phyloP scores from a whole-genome alignment of 1,284 basidiomycete species.

The Uromyces viciae-fabae region DNA sequence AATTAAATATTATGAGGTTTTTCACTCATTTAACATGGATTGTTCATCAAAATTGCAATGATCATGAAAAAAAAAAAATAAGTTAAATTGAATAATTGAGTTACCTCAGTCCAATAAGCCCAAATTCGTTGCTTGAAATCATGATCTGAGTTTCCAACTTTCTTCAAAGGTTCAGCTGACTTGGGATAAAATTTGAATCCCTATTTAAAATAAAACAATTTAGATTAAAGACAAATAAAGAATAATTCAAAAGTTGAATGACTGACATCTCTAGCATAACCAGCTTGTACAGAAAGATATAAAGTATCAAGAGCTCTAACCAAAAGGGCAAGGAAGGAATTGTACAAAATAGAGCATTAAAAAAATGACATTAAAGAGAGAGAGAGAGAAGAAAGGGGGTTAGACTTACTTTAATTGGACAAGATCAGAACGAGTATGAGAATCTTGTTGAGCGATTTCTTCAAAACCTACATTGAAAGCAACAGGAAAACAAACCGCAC shows the following conservation, averaged over 20 bases:
- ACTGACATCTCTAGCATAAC: slow-evolving; percentile 42
- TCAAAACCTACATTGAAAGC: slow-evolving; percentile 41
- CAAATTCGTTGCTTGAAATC: slow-evolving; percentile 38
- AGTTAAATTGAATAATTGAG: not conserved
- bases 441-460: slow-evolving; percentile 24
- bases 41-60: no score
- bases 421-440: slow-evolving; percentile 21
- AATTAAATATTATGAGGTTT: no score
- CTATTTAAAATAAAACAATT: not conserved
- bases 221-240: not conserved
- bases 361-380: not conserved
- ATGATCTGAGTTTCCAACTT: slow-evolving; percentile 4
- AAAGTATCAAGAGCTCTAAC: slow-evolving; percentile 36
- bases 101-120: slow-evolving; percentile 45
- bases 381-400: not conserved
- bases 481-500: slow-evolving; percentile 31
- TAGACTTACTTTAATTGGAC: slow-evolving; percentile 24
- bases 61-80: not conserved
- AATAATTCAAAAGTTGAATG: no score
- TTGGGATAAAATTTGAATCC: slow-evolving; percentile 43
- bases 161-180: slow-evolving; percentile 7
- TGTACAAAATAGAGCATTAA: no score
- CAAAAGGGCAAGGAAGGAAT: not conserved
- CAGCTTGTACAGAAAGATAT: slow-evolving; percentile 26
- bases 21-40: no score